Base-by-base conservation (phyloP, 805 yeast species). In the Wickerhamomyces subpelliculosus region DNA sequence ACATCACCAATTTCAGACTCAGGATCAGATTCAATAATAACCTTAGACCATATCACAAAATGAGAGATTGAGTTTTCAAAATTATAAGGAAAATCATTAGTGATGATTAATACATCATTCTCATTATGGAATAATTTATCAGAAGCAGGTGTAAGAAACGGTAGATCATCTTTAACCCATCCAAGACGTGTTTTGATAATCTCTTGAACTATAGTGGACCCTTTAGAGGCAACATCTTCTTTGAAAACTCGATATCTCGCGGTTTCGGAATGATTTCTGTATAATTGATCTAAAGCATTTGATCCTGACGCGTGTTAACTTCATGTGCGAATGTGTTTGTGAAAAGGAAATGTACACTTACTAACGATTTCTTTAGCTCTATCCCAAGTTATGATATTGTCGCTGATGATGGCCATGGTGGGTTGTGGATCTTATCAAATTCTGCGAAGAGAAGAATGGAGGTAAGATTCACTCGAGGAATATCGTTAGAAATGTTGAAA, bases 71-170 rank as follows among this genome's bases (percentile, higher is more conserved):
- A 65, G 0, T 52, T 44, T 27, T 68, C 76, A 43, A 80, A 72
- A 47, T 72, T 68, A 59, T 84, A 84, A 0, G 88, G 88, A 58
- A 79, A 84, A 43, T 76, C 78, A 53, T 84, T 84, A 20, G 52
- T 40, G 8, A 75, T 58, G 24, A 78, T 61, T 30, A 62, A 54
- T 24, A 59, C 55, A 25, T 72, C 70, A 10, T 42, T 40, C 7
- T 60, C 52, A 14, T 49, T 36, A 1, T 52, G 40, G 40, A 64
- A 55, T 37, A 47, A 35, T 39, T 42, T 6, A 42, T 48, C 10
- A 46, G 57, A 42, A 11, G 25, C 9, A 5, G 58, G 54, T 6
- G n/a, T 34, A 1, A 40, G 16, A 8, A 36, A 19, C 0, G 16
- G 7, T 4, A 46, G 48, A 10, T 61, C 61, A 4, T 45, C 41